Conservation (phyloP, 148 eudicot genomes). For the Pouteria glomerata region DNA sequence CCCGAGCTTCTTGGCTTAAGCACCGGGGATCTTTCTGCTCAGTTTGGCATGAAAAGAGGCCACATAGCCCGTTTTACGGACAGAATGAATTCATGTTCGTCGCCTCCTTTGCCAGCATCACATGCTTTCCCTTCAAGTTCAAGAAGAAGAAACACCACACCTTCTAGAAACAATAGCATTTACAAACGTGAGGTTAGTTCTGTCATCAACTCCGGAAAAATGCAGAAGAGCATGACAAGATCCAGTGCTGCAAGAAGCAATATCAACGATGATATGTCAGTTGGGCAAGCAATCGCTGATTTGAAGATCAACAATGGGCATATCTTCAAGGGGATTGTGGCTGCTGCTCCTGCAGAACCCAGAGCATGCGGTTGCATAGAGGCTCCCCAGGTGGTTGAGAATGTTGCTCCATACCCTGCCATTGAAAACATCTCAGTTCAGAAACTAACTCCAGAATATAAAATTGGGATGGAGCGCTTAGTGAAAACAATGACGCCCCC, state of each 20-base stretch:
- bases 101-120: conserved; percentile 21
- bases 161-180: conserved; percentile 21
- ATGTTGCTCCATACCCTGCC: conserved; percentile 36
- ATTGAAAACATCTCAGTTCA: conserved; percentile 36
- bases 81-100: conserved; percentile 20
- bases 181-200: conserved; percentile 11
- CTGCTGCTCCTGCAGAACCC: conserved; percentile 31
- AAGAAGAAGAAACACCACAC: conserved; percentile 6
- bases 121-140: conserved; percentile 13
- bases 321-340: conserved; percentile 36
- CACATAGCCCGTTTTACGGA: conserved; percentile 39
- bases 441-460: conserved; percentile 46
- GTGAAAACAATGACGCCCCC: conserved; percentile 41
- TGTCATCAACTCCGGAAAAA: conserved; percentile 17
- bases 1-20: conserved; percentile 32
- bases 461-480: conserved; percentile 36
- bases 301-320: conserved; percentile 38
- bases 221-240: conserved; percentile 18
- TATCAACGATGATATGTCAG: conserved; percentile 9
- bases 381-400: conserved; percentile 31
- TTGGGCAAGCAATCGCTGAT: conserved; percentile 27
- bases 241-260: conserved; percentile 11
- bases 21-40: conserved; percentile 26
- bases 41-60: conserved; percentile 43
- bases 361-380: conserved; percentile 45